Evolutionary conservation across 1,284 basidiomycete genomes (phyloP).

Genomic region (Baeospora myosura): DNA sequence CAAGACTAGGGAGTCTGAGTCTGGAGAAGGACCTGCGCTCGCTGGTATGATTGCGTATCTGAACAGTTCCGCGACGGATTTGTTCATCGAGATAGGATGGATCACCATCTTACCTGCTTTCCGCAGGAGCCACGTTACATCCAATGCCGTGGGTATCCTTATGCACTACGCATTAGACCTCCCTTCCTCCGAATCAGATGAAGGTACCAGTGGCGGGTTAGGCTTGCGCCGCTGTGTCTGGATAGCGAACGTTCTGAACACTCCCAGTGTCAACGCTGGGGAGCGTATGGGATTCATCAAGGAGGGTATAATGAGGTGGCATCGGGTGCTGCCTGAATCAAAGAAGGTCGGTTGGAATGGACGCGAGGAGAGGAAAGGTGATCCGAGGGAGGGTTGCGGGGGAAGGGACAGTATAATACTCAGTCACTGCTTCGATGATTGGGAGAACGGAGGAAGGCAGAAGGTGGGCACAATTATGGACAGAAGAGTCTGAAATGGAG

Average conservation of each 20-base stretch:
- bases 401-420: slow-evolving; percentile 35
- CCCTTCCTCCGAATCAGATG: too few species aligned
- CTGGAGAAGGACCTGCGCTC: too few species aligned
- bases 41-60: slow-evolving; percentile 37
- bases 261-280: slow-evolving; percentile 41
- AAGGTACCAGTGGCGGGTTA: slow-evolving; percentile 41
- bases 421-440: slow-evolving; percentile 42
- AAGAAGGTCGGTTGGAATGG: slow-evolving; percentile 25
- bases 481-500: too few species aligned
- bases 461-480: too few species aligned
- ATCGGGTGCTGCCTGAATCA: slow-evolving; percentile 30
- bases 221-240: slow-evolving; percentile 59
- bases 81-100: slow-evolving; percentile 33
- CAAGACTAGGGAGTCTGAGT: slow-evolving; percentile 8
- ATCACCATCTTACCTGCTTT: slow-evolving; percentile 35
- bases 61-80: slow-evolving; percentile 23
- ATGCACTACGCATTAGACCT: slow-evolving; percentile 46
- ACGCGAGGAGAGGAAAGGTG: slow-evolving; percentile 25
- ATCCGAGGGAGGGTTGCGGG: too few species aligned
- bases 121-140: slow-evolving; percentile 40
- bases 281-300: slow-evolving; percentile 51
- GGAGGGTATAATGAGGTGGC: slow-evolving; percentile 50
- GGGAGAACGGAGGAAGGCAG: slow-evolving; percentile 30
- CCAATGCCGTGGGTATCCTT: slow-evolving; percentile 39
- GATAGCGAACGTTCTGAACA: slow-evolving; percentile 43